Conservation (phyloP, 805 yeast species). For the Huiozyma naganishii region DNA sequence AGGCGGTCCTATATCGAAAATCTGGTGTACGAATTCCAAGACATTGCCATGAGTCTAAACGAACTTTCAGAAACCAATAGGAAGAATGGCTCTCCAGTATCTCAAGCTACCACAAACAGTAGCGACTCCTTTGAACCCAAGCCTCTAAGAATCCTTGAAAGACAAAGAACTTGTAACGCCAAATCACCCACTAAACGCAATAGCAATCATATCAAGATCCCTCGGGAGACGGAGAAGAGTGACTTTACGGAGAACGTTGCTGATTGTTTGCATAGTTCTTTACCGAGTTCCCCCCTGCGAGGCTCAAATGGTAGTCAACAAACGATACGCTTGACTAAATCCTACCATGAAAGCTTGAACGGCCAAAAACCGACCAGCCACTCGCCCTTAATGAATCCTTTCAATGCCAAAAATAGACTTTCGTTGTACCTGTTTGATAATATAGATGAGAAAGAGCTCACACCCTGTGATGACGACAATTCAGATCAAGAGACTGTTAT, state of each 20-base stretch:
- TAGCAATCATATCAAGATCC: neutral
- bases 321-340: slow-evolving; percentile 15
- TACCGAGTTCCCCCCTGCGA: slow-evolving; percentile 13
- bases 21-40: slow-evolving; percentile 20
- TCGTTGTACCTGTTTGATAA: slow-evolving; percentile 25
- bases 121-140: slow-evolving; percentile 15
- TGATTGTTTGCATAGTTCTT: slow-evolving; percentile 1
- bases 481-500: slow-evolving; percentile 9
- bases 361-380: slow-evolving; percentile 2
- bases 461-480: slow-evolving; percentile 1
- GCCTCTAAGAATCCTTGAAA: slow-evolving; percentile 20
- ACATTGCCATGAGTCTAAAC: slow-evolving; percentile 16
- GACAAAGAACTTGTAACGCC: slow-evolving; percentile 4
- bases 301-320: neutral
- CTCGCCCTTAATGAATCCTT: slow-evolving; percentile 4
- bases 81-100: slow-evolving; percentile 7
- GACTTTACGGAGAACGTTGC: neutral
- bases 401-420: slow-evolving; percentile 26
- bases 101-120: slow-evolving; percentile 9
- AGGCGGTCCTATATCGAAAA: slow-evolving; percentile 11
- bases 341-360: slow-evolving; percentile 21
- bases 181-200: neutral
- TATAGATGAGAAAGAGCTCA: slow-evolving; percentile 2
- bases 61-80: slow-evolving; percentile 10
- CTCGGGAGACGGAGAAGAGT: neutral